A percentile compares a stretch with the other conserved stretches of the same genome.
phyloP scores from a whole-genome alignment of 2,329 filamentous ascomycete genomes.

The Fusarium sulawesiense region DNA sequence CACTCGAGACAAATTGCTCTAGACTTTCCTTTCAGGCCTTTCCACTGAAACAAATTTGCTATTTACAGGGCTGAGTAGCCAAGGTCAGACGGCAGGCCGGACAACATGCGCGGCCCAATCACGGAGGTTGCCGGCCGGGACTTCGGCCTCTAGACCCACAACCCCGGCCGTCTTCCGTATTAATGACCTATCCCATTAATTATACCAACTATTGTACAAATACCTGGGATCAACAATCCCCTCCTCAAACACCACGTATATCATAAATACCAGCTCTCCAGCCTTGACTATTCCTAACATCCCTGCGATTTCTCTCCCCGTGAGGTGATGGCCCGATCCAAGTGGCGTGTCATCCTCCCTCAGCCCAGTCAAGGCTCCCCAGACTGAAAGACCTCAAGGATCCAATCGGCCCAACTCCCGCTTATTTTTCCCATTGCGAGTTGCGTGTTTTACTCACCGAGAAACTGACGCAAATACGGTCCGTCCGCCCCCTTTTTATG shows the following conservation, averaged over 20 bases:
- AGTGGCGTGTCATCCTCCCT: slow-evolving; percentile 39
- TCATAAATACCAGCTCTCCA: not conserved
- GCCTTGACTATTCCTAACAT: not conserved
- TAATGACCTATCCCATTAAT: slow-evolving; percentile 1
- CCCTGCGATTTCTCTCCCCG: slow-evolving; percentile 35
- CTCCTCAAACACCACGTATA: slow-evolving; percentile 8
- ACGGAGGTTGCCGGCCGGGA: slow-evolving; percentile 40
- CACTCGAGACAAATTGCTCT: not conserved
- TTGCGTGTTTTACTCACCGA: slow-evolving; percentile 37
- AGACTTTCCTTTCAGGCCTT: not conserved
- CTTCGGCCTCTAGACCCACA: slow-evolving; percentile 27
- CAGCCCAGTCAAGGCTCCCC: slow-evolving; percentile 15
- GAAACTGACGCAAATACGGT: slow-evolving; percentile 26
- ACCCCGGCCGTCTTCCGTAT: slow-evolving; percentile 31
- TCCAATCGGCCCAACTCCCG: slow-evolving; percentile 38
- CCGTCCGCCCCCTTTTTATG: slow-evolving; percentile 34
- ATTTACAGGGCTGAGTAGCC: slow-evolving; percentile 30
- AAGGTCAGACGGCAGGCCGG: slow-evolving; percentile 25
- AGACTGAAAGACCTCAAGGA: slow-evolving; percentile 6
- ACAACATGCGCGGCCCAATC: slow-evolving; percentile 38
- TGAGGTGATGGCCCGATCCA: slow-evolving; percentile 41
- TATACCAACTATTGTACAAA: not conserved
- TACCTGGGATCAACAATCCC: not conserved
- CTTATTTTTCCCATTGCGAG: not conserved
- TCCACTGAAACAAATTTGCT: not conserved